Conservation (phyloP, 495 filamentous ascomycete species). For the Ascodesmis nigricans region DNA sequence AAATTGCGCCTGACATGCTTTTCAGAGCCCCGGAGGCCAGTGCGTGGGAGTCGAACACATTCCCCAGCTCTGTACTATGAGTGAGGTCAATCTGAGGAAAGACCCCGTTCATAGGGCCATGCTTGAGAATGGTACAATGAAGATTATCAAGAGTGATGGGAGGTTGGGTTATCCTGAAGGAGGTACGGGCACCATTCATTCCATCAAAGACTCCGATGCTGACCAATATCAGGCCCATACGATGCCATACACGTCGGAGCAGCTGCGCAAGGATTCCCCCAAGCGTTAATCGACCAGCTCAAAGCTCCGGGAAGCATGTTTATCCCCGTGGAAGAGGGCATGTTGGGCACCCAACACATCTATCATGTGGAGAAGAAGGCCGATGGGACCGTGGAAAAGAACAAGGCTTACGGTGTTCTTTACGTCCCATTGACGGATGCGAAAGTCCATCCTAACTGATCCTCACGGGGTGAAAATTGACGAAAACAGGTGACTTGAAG, state of each 20-base stretch:
- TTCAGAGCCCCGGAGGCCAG: constrained; percentile 25
- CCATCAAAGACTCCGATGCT: constrained; percentile 3
- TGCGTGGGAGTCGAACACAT: constrained; percentile 86
- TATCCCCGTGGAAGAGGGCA: constrained; percentile 47
- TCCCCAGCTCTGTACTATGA: constrained; percentile 46
- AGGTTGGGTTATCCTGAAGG: constrained; percentile 42
- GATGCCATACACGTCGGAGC: constrained; percentile 96
- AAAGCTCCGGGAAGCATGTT: constrained; percentile 61
- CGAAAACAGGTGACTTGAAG: too few species aligned
- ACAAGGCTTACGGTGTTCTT: constrained; percentile 59
- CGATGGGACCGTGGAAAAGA: constrained; percentile 48
- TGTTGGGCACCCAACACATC: constrained; percentile 41
- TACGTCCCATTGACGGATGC: constrained; percentile 92
- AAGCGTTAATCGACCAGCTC: constrained; percentile 54
- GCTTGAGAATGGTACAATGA: constrained; percentile 36
- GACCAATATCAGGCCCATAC: constrained; percentile 24
- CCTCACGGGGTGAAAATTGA: too few species aligned
- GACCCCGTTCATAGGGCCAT: constrained; percentile 39
- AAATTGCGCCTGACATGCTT: not conserved
- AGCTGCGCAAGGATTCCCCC: constrained; percentile 52
- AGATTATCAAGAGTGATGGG: constrained; percentile 66
- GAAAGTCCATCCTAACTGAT: constrained; percentile 12
- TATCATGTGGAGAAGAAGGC: constrained; percentile 78
- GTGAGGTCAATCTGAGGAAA: constrained; percentile 52
- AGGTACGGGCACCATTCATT: constrained; percentile 13